A percentile compares a stretch with the other conserved stretches of the same genome.
These are phyloP conservation scores for Capsella rubella DNA, from an alignment of 441 rosid species.

Conservation along the genomic window DNA sequence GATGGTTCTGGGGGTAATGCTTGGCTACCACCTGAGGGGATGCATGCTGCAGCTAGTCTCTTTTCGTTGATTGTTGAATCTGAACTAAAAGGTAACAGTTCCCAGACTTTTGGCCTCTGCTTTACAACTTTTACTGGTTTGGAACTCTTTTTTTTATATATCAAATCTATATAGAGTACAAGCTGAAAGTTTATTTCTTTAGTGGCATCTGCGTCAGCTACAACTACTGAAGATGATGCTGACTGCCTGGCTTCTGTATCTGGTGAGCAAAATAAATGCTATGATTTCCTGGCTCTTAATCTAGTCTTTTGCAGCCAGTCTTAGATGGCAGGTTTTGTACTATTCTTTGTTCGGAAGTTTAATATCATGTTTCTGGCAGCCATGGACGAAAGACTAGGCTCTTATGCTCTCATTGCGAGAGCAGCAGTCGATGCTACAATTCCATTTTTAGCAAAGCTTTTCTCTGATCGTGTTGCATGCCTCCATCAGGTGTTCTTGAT, in stretches of 20 bases:
- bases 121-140: slow-evolving; percentile 32
- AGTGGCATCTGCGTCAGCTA: slow-evolving; percentile 88
- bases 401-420: slow-evolving; percentile 98
- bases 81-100: slow-evolving; percentile 74
- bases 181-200: slow-evolving; percentile 40
- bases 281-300: slow-evolving; percentile 22
- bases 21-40: slow-evolving; percentile 85
- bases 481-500: slow-evolving; percentile 83
- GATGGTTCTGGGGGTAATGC: slow-evolving; percentile 62
- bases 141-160: slow-evolving; percentile 23
- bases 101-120: slow-evolving; percentile 21
- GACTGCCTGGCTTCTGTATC: slow-evolving; percentile 86
- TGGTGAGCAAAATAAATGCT: slow-evolving; percentile 58
- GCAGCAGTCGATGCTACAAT: slow-evolving; percentile 83
- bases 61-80: slow-evolving; percentile 83
- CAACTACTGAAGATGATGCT: slow-evolving; percentile 65
- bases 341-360: slow-evolving; percentile 31
- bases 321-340: slow-evolving; percentile 29
- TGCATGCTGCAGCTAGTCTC: slow-evolving; percentile 77
- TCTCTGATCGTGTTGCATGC: slow-evolving; percentile 73
- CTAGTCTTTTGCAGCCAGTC: slow-evolving; percentile 30
- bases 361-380: slow-evolving; percentile 57
- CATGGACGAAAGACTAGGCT: slow-evolving; percentile 95
- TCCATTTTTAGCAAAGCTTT: slow-evolving; percentile 74
- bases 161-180: slow-evolving; percentile 26